phyloP scores from a whole-genome alignment of 768 basidiomycete species.

The Boletus fagicola region DNA sequence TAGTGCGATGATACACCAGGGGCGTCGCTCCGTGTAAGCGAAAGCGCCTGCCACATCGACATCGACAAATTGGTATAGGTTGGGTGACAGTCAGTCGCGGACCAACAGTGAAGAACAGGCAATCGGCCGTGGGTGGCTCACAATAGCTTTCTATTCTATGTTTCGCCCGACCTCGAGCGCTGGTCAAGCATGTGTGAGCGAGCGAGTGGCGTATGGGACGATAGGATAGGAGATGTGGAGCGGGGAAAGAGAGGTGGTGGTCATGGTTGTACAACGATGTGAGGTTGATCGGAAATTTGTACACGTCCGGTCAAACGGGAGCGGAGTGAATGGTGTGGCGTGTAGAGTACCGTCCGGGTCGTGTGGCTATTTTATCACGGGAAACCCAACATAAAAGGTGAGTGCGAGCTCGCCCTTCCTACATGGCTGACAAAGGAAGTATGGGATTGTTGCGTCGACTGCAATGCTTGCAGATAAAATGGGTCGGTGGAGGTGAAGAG shows the following conservation, averaged over 20 bases:
- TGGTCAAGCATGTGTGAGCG: constrained; percentile 1
- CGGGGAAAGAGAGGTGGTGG: constrained; percentile 1
- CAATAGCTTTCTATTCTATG: constrained; percentile 14
- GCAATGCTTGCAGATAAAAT: constrained; percentile 47
- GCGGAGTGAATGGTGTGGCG: not conserved
- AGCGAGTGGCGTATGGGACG: not conserved
- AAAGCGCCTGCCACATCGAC: not conserved
- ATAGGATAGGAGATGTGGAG: constrained; percentile 6
- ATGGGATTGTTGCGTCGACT: constrained; percentile 35
- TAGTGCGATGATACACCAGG: not conserved
- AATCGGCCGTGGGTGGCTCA: not conserved
- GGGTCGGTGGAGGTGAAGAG: constrained; percentile 47
- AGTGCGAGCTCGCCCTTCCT: constrained; percentile 38
- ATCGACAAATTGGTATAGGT: constrained; percentile 8
- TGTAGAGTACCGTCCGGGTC: not conserved
- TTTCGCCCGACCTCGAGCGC: not conserved
- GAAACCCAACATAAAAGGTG: constrained; percentile 37
- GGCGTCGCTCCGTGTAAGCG: constrained; percentile 1
- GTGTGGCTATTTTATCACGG: constrained; percentile 7
- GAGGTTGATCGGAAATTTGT: constrained; percentile 4
- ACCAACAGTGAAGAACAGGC: not conserved
- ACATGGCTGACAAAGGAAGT: constrained; percentile 38
- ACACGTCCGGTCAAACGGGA: constrained; percentile 8
- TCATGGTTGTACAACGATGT: constrained; percentile 15
- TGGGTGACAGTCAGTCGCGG: not conserved